These are phyloP conservation scores for Fusarium musae DNA, from an alignment of 2,329 filamentous ascomycete genomes.

Conservation along the genomic window DNA sequence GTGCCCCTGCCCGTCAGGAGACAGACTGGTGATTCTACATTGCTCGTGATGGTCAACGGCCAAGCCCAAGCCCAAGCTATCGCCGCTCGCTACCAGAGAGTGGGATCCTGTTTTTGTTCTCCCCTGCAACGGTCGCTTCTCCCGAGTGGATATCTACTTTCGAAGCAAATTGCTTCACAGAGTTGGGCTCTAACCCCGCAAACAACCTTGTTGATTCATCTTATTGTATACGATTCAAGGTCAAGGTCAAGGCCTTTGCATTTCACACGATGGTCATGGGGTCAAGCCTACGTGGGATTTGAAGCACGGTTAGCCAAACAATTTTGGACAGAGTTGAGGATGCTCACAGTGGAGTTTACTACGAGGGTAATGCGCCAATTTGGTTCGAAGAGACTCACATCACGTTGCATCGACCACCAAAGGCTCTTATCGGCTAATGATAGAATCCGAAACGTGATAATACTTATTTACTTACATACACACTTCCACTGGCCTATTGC, in stretches of 20 bases:
- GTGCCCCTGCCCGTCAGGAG: constrained; percentile 22
- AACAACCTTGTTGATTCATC: constrained; percentile 32
- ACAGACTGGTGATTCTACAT: constrained; percentile 23
- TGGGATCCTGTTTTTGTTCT: constrained; percentile 7
- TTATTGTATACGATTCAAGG: constrained; percentile 16
- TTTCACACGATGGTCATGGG: constrained; percentile 20
- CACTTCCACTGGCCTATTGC: neutral
- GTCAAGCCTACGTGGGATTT: constrained; percentile 16
- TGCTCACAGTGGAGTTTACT: constrained; percentile 27
- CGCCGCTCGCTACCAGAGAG: constrained; percentile 25
- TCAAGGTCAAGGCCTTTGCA: constrained; percentile 23
- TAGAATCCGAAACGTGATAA: neutral
- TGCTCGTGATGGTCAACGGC: constrained; percentile 6
- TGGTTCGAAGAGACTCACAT: constrained; percentile 20
- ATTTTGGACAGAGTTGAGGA: constrained; percentile 4
- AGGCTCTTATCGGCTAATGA: neutral
- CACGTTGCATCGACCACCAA: constrained; percentile 25
- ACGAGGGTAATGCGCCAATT: constrained; percentile 16
- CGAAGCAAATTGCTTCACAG: constrained; percentile 28
- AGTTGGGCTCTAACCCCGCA: constrained; percentile 32
- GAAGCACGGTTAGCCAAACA: neutral
- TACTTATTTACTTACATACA: neutral
- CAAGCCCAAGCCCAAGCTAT: constrained; percentile 6
- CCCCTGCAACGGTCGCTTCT: constrained; percentile 26
- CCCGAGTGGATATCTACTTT: constrained; percentile 22